Evolutionary conservation across 2,329 filamentous ascomycete genomes (phyloP).

Genomic region (Aspergillus oerlinghausenensis): DNA sequence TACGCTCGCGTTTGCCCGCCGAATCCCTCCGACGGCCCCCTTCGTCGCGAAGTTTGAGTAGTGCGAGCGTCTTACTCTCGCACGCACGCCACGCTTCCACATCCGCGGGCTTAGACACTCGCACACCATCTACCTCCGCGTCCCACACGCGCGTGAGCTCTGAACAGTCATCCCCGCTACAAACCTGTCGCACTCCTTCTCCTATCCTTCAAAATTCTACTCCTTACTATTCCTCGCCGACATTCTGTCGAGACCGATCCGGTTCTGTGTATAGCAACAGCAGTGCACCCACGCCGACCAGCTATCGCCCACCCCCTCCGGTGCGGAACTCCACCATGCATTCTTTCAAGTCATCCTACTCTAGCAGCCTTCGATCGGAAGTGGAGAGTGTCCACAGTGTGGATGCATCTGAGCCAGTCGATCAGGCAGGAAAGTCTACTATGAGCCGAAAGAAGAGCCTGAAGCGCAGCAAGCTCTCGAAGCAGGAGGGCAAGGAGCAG

Average conservation of each 20-base stretch:
- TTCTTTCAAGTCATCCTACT: constrained; percentile 21
- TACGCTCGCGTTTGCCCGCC: constrained; percentile 13
- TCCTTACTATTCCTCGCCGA: constrained; percentile 16
- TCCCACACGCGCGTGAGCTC: constrained; percentile 17
- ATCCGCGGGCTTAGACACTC: constrained; percentile 9
- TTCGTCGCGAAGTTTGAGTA: constrained; percentile 24
- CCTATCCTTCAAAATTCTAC: constrained; percentile 15
- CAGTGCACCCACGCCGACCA: constrained; percentile 11
- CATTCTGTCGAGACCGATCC: constrained; percentile 18
- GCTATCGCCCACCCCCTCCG: constrained; percentile 17
- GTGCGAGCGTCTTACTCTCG: constrained; percentile 16
- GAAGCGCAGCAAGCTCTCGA: constrained; percentile 10
- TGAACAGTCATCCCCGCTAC: constrained; percentile 8
- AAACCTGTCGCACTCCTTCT: constrained; percentile 13
- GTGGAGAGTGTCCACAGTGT: constrained; percentile 14
- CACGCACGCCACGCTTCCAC: constrained; percentile 11
- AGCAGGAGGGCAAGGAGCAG: constrained; percentile 6
- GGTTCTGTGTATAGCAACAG: constrained; percentile 21
- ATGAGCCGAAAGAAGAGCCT: constrained; percentile 16
- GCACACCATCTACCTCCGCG: constrained; percentile 13
- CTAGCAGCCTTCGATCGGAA: constrained; percentile 28
- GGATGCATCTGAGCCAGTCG: constrained; percentile 7
- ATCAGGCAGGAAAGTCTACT: constrained; percentile 8
- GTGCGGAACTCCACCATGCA: constrained; percentile 25
- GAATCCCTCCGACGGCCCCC: constrained; percentile 18